Conservation (phyloP, 164 flowering plant species). For the Annona squamosa region DNA sequence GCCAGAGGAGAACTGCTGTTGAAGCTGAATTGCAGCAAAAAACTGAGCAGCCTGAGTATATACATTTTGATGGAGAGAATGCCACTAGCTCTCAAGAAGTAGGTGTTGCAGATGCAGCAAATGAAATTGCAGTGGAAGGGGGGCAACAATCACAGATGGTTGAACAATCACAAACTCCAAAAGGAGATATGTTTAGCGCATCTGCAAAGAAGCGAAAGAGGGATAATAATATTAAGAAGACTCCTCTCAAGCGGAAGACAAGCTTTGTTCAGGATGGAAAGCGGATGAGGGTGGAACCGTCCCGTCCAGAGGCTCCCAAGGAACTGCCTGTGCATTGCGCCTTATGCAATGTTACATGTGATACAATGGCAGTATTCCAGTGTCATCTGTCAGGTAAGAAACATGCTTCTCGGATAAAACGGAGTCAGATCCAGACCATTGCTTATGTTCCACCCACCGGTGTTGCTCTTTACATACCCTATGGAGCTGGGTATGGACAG, state of each 20-base stretch:
- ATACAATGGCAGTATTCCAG: conserved; percentile 13
- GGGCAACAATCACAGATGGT: conserved; percentile 13
- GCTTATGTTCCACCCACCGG: conserved; percentile 6
- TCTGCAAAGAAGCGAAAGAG: conserved; percentile 12
- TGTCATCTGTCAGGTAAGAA: conserved; percentile 17
- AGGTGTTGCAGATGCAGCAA: conserved; percentile 5
- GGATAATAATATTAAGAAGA: conserved; percentile 18
- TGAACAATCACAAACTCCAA: conserved; percentile 12
- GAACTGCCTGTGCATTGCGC: conserved; percentile 41
- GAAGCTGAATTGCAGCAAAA: conserved; percentile 1
- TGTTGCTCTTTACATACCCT: conserved; percentile 8
- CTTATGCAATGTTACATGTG: conserved; percentile 39
- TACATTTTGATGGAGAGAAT: conserved; percentile 2
- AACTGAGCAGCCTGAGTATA: conserved; percentile 10
- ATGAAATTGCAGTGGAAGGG: conserved; percentile 8
- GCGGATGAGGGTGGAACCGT: conserved; percentile 18
- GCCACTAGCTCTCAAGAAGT: background rate
- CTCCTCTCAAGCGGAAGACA: conserved; percentile 30
- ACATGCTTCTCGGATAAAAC: conserved; percentile 36
- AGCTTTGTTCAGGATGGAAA: conserved; percentile 31
- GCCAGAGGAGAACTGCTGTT: background rate
- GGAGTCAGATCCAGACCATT: conserved; percentile 35
- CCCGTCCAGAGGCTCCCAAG: conserved; percentile 31
- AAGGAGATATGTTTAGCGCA: conserved; percentile 14
- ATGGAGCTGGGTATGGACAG: conserved; percentile 6